A percentile compares a stretch with the other conserved stretches of the same genome.
phyloP scores from a whole-genome alignment of 108 stramenopile species.

The Cyclotella sp. region DNA sequence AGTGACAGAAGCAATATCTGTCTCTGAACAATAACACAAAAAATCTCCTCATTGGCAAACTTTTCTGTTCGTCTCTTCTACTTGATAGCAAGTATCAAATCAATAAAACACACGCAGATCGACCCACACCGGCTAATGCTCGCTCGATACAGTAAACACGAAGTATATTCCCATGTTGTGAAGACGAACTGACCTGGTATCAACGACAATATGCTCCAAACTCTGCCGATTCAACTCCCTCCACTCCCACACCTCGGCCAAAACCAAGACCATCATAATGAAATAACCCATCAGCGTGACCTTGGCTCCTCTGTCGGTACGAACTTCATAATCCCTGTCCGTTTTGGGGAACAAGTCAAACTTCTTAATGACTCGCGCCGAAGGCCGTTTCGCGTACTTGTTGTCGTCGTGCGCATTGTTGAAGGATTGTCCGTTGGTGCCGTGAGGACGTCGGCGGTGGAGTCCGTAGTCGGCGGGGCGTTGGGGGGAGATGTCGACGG shows the following conservation, averaged over 20 bases:
- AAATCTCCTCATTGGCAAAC: conserved; percentile 15
- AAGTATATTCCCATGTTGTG: too few species aligned
- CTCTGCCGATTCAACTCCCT: conserved; percentile 51
- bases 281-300: conserved; percentile 62
- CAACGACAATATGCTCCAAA: conserved; percentile 71
- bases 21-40: conserved; percentile 32
- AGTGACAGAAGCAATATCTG: conserved; percentile 20
- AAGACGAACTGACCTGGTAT: conserved; percentile 63
- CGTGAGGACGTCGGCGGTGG: conserved; percentile 28
- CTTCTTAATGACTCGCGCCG: conserved; percentile 38
- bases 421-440: conserved; percentile 4
- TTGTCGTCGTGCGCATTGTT: conserved; percentile 25
- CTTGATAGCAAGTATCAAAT: neutral
- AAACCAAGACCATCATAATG: conserved; percentile 58
- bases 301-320: conserved; percentile 73
- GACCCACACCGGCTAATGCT: neutral
- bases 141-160: neutral
- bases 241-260: conserved; percentile 71
- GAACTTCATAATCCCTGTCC: conserved; percentile 72
- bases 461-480: conserved; percentile 15
- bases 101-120: neutral
- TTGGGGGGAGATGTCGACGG: conserved; percentile 10
- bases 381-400: conserved; percentile 36
- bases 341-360: conserved; percentile 90
- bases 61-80: neutral